Conservation (phyloP, 805 yeast genomes). For the Torulaspora gathmanii region DNA sequence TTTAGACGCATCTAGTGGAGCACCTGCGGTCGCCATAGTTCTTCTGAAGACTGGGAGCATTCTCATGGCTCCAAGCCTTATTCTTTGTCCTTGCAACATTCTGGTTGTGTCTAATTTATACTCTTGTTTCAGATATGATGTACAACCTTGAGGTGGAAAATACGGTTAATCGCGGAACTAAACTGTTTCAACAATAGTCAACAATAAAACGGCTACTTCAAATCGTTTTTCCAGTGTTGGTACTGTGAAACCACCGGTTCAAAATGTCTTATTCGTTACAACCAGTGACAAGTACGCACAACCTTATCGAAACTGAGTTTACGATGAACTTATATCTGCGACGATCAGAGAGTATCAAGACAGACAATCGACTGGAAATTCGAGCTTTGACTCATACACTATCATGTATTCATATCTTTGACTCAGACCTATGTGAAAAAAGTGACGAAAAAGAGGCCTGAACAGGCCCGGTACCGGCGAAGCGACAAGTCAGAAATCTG, state of each 20-base stretch:
- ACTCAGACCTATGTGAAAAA: not conserved
- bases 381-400: constrained; percentile 1
- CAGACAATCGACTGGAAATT: not conserved
- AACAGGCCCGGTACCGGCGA: constrained; percentile 11
- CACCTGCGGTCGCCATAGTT: constrained; percentile 23
- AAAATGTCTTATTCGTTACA: no score
- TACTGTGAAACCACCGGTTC: no score
- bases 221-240: no score
- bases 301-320: no score
- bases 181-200: no score
- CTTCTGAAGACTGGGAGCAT: constrained; percentile 10
- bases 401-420: not conserved
- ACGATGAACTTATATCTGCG: no score
- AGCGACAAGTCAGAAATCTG: not conserved
- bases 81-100: constrained; percentile 14
- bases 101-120: not conserved
- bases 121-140: not conserved
- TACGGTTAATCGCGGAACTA: no score
- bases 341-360: no score
- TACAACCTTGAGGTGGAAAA: no score
- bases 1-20: constrained; percentile 52
- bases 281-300: no score
- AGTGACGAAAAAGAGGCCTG: not conserved
- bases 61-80: constrained; percentile 4
- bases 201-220: no score